Percentiles rank a stretch among this genome's conserved stretches.
phyloP scores from a whole-genome alignment of 2,329 filamentous ascomycete genomes.

The Penicillium sp. region DNA sequence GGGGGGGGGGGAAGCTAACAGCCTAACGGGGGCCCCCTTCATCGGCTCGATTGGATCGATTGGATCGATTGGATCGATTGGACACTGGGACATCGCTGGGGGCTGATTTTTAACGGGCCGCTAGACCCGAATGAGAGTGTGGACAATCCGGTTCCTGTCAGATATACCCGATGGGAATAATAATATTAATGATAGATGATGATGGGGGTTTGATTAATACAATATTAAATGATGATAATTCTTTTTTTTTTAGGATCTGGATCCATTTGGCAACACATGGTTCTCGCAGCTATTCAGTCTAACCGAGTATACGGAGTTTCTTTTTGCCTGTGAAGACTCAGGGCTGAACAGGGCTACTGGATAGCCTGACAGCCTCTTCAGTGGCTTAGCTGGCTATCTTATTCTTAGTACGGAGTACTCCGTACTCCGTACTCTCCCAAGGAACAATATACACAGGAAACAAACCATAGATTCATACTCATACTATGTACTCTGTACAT shows the following conservation, averaged over 20 bases:
- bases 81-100: background rate
- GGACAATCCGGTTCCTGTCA: conserved; percentile 8
- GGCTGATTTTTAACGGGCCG: background rate
- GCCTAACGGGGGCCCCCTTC: background rate
- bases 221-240: background rate
- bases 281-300: background rate
- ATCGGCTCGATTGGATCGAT: background rate
- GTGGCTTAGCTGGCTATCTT: background rate
- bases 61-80: no score
- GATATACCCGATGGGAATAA: background rate
- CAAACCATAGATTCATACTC: background rate
- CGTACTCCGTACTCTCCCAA: background rate
- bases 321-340: no score
- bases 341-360: no score
- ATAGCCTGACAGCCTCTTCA: no score
- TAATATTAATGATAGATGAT: conserved; percentile 5
- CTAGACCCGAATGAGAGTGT: background rate
- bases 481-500: background rate
- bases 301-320: background rate
- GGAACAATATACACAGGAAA: background rate
- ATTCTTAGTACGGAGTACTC: no score
- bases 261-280: background rate
- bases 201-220: background rate
- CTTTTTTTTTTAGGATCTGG: background rate
- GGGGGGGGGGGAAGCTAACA: no score